These are phyloP conservation scores for Emmonsia crescens DNA, from an alignment of 2,329 filamentous ascomycete species.

Conservation along the genomic window DNA sequence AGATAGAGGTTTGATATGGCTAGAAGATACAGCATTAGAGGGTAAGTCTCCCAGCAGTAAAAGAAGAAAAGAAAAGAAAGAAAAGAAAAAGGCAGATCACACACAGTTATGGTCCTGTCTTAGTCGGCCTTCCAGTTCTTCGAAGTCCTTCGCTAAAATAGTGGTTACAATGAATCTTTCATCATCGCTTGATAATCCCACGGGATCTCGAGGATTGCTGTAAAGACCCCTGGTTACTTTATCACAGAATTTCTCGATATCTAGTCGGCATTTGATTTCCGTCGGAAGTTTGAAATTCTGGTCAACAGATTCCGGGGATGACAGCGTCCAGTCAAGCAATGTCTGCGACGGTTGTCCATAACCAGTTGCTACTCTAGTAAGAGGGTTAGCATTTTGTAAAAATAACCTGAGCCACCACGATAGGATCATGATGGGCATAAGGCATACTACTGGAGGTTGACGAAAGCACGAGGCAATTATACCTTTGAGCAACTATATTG, in stretches of 20 bases:
- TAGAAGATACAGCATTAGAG: conserved; percentile 9
- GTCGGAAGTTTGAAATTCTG: conserved; percentile 40
- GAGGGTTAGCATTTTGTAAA: conserved; percentile 7
- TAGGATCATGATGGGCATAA: neutral
- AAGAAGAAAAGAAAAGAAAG: neutral
- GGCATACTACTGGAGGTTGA: neutral
- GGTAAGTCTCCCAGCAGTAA: neutral
- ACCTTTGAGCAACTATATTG: conserved; percentile 58
- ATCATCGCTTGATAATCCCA: conserved; percentile 38
- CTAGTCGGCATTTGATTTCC: conserved; percentile 41
- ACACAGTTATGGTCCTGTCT: conserved; percentile 31
- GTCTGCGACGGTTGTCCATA: conserved; percentile 56
- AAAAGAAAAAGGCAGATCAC: conserved; percentile 6
- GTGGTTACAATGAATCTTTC: conserved; percentile 36
- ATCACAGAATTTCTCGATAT: conserved; percentile 50
- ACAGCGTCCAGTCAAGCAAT: conserved; percentile 49
- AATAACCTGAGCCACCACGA: neutral
- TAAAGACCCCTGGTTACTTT: conserved; percentile 48
- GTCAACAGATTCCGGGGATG: conserved; percentile 33
- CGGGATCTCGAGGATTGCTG: conserved; percentile 44
- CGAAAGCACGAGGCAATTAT: conserved; percentile 15
- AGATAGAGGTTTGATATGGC: conserved; percentile 39
- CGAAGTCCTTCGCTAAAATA: conserved; percentile 37
- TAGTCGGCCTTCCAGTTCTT: conserved; percentile 44
- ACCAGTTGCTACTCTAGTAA: conserved; percentile 51